These are phyloP conservation scores for Lactarius akahatsu DNA, from an alignment of 768 basidiomycete species.

Conservation along the genomic window DNA sequence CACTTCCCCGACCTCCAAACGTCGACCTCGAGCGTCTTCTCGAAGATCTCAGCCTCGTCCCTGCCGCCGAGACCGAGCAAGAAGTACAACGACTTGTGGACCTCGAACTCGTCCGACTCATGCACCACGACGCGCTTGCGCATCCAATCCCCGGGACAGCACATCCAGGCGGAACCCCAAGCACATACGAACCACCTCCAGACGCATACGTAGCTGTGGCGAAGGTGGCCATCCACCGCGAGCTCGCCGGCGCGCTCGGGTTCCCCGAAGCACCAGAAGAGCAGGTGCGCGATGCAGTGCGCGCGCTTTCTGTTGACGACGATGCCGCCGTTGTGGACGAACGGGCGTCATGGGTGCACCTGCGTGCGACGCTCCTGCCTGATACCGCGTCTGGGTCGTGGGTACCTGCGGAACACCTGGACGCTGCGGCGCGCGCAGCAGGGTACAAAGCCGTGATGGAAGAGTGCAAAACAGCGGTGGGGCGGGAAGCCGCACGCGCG, in stretches of 20 bases:
- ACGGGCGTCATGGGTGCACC: slow-evolving; percentile 66
- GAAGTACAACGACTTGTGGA: slow-evolving; percentile 61
- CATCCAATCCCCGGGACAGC: slow-evolving; percentile 88
- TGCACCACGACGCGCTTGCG: slow-evolving; percentile 85
- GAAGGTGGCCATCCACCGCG: slow-evolving; percentile 67
- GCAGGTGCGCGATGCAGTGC: slow-evolving; percentile 76
- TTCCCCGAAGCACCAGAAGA: slow-evolving; percentile 80
- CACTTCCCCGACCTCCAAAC: slow-evolving; percentile 82
- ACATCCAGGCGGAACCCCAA: slow-evolving; percentile 67
- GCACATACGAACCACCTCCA: slow-evolving; percentile 68
- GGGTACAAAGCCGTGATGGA: slow-evolving; percentile 65
- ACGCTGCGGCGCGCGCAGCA: slow-evolving; percentile 54
- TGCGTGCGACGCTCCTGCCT: slow-evolving; percentile 62
- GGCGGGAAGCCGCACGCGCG: slow-evolving; percentile 76
- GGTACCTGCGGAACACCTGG: slow-evolving; percentile 64
- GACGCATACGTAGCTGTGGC: slow-evolving; percentile 75
- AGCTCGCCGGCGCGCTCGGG: slow-evolving; percentile 77
- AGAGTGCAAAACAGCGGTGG: slow-evolving; percentile 66
- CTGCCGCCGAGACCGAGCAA: slow-evolving; percentile 36
- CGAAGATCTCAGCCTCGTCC: slow-evolving; percentile 52
- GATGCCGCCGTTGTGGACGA: slow-evolving; percentile 64
- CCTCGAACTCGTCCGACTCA: slow-evolving; percentile 70
- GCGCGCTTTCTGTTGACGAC: slow-evolving; percentile 49
- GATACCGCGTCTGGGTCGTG: slow-evolving; percentile 57
- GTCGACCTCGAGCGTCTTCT: slow-evolving; percentile 71